phyloP scores from a whole-genome alignment of 805 yeast species.

The Sugiyamaella qingdaonensis region DNA sequence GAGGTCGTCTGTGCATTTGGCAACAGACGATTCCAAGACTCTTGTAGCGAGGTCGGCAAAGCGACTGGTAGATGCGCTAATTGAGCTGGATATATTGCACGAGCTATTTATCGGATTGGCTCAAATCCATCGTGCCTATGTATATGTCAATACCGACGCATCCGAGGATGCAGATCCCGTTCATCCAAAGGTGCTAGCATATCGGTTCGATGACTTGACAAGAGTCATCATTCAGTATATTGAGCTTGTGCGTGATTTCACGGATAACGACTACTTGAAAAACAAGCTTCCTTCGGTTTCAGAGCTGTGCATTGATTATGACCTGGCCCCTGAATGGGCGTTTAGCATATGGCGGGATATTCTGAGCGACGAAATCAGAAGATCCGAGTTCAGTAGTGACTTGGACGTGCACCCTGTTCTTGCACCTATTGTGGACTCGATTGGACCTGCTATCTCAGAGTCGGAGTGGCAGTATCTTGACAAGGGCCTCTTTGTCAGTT shows the following conservation, averaged over 20 bases:
- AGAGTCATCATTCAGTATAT: slow-evolving; percentile 63
- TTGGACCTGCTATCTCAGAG: slow-evolving; percentile 23
- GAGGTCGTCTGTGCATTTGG: slow-evolving; percentile 48
- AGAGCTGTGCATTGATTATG: slow-evolving; percentile 26
- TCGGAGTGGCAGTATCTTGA: slow-evolving; percentile 27
- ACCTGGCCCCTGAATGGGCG: slow-evolving; percentile 49
- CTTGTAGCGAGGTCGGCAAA: slow-evolving; percentile 45
- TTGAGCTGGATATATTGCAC: slow-evolving; percentile 39
- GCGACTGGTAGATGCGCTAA: slow-evolving; percentile 46
- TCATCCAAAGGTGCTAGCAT: slow-evolving; percentile 68
- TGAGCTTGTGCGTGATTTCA: slow-evolving; percentile 53
- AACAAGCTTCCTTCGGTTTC: slow-evolving; percentile 15
- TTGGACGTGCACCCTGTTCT: slow-evolving; percentile 35
- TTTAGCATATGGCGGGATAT: slow-evolving; percentile 70
- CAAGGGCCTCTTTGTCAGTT: slow-evolving; percentile 48
- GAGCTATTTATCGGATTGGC: slow-evolving; percentile 67
- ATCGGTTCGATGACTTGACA: slow-evolving; percentile 66
- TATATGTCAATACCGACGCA: slow-evolving; percentile 31
- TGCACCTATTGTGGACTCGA: slow-evolving; percentile 30
- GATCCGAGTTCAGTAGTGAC: slow-evolving; percentile 49
- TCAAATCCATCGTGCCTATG: slow-evolving; percentile 41
- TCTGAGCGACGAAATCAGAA: slow-evolving; percentile 31
- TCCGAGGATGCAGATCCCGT: slow-evolving; percentile 31
- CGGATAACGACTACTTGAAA: slow-evolving; percentile 27
- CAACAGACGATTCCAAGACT: slow-evolving; percentile 58